Percentiles rank a stretch among this genome's conserved stretches.
These are phyloP conservation scores for Apophysomyces sp. DNA, from an alignment of 371 early-diverging fungal species.

Conservation along the genomic window DNA sequence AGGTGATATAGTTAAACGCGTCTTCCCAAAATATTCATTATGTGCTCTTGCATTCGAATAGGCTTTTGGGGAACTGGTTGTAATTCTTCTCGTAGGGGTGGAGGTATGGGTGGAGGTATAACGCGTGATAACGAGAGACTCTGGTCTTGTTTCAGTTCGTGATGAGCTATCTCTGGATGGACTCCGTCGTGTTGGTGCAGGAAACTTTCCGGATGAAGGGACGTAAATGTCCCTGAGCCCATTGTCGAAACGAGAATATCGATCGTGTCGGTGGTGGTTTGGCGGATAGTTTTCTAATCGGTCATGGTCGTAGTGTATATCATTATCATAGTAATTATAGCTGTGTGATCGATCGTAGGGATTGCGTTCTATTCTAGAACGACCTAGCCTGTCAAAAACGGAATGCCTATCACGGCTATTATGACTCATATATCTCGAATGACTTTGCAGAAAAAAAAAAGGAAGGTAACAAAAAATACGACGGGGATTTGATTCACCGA, in stretches of 20 bases:
- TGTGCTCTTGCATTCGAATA: too few species aligned
- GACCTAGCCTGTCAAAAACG: not conserved
- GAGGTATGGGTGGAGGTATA: not conserved
- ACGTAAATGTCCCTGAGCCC: not conserved
- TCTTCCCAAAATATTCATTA: too few species aligned
- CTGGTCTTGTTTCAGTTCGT: not conserved
- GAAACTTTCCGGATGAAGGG: not conserved
- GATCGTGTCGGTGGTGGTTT: not conserved
- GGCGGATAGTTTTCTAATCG: not conserved
- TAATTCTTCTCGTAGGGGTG: not conserved
- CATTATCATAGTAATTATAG: not conserved
- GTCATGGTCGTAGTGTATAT: not conserved
- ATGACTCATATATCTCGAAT: not conserved
- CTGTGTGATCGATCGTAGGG: not conserved
- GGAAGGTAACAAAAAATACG: too few species aligned
- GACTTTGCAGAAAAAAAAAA: too few species aligned
- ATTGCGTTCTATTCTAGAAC: not conserved
- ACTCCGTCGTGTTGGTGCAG: not conserved
- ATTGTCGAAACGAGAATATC: not conserved
- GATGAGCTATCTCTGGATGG: not conserved
- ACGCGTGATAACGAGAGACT: not conserved
- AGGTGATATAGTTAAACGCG: too few species aligned
- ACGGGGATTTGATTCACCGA: too few species aligned
- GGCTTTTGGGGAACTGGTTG: too few species aligned
- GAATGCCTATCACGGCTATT: not conserved